phyloP scores from a whole-genome alignment of 441 rosid species.

The Erodium texanum region DNA sequence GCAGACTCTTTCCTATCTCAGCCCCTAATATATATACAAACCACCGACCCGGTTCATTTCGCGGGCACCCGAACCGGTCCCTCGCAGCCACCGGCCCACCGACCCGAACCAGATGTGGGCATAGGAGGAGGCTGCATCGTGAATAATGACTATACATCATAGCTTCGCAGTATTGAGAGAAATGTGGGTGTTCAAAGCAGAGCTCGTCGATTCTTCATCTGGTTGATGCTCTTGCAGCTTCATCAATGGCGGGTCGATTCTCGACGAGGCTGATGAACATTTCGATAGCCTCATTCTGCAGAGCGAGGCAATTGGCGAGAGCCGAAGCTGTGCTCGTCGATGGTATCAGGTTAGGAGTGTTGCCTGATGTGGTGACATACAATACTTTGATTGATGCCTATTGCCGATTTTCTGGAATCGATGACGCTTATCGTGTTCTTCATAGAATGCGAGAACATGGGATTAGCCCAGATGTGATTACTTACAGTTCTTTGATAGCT shows the following conservation, averaged over 20 bases:
- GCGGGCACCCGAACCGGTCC: background rate
- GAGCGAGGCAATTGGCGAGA: constrained; percentile 6
- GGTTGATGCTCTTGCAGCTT: background rate
- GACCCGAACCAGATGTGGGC: too few relatives aligned
- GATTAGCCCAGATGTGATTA: background rate
- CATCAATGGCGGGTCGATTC: constrained; percentile 7
- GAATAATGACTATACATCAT: too few relatives aligned
- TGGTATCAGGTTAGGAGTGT: constrained; percentile 21
- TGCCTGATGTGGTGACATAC: constrained; percentile 24
- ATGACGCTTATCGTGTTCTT: constrained; percentile 13
- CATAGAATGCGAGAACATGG: background rate
- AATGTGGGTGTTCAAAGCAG: background rate
- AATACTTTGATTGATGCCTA: constrained; percentile 20
- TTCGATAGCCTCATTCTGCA: background rate
- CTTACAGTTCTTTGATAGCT: background rate
- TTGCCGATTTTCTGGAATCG: constrained; percentile 17
- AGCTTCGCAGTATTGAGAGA: background rate
- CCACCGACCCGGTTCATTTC: background rate
- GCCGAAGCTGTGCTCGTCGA: constrained; percentile 6
- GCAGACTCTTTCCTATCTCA: background rate
- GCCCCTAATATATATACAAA: background rate
- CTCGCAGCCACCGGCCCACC: too few relatives aligned
- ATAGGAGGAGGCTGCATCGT: too few relatives aligned
- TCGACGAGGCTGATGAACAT: constrained; percentile 7
- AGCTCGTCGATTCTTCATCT: background rate